These are phyloP conservation scores for Brassica rapa DNA, from an alignment of 345 rosid species.

Conservation along the genomic window DNA sequence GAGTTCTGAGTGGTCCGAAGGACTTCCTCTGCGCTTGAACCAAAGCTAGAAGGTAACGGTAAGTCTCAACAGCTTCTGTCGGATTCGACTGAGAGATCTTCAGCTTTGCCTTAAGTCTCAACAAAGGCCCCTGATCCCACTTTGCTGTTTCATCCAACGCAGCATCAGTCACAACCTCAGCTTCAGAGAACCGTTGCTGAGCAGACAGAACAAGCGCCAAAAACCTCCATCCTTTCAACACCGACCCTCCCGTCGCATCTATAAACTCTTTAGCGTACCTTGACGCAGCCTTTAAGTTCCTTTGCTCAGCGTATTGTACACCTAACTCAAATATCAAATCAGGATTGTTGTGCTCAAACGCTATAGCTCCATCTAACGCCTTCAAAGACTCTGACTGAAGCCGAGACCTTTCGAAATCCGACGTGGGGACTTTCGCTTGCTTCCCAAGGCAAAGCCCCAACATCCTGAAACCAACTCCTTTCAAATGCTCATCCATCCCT, in stretches of 20 bases:
- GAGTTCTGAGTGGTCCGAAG: conserved; percentile 60
- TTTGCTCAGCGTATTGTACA: conserved; percentile 80
- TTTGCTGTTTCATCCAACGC: conserved; percentile 89
- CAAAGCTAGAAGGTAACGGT: conserved; percentile 82
- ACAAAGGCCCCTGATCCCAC: conserved; percentile 88
- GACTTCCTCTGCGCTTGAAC: conserved; percentile 92
- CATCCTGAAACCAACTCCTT: conserved; percentile 69
- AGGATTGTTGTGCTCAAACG: conserved; percentile 66
- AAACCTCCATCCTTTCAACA: conserved; percentile 87
- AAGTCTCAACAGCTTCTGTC: conserved; percentile 79
- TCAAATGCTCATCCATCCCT: conserved; percentile 68
- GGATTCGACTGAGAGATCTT: conserved; percentile 68
- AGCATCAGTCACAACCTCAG: conserved; percentile 86
- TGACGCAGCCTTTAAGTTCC: conserved; percentile 70
- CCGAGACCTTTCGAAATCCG: conserved; percentile 79
- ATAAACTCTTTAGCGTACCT: conserved; percentile 71
- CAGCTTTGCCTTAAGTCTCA: conserved; percentile 82
- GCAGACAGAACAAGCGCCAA: conserved; percentile 82
- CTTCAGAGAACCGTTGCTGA: conserved; percentile 81
- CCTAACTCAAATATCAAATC: conserved; percentile 83
- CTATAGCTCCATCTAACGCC: conserved; percentile 66
- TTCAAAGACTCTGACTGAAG: conserved; percentile 82
- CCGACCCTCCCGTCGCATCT: conserved; percentile 81
- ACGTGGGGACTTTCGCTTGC: conserved; percentile 70
- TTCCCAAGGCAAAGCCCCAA: conserved; percentile 88